Base-by-base conservation (phyloP, 2,329 filamentous ascomycete species). In the Aspergillus ochraceoroseus region DNA sequence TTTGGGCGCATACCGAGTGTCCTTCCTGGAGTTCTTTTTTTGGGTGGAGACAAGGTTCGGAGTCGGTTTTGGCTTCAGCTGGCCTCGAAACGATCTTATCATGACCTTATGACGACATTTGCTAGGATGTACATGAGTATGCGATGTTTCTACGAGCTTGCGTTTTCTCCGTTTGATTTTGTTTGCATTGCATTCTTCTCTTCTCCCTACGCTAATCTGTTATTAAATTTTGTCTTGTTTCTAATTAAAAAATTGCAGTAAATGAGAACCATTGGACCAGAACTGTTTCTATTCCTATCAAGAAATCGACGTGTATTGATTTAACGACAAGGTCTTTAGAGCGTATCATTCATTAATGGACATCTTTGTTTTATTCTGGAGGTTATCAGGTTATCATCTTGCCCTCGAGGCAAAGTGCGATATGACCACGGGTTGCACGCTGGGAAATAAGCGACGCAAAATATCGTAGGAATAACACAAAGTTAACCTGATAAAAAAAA, bases 101-200 rank as follows among this genome's bases (percentile, higher is more conserved):
- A 64, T 49, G 60, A 64, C 55, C 49, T 62, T 55, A 63, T 57
- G 58, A 65, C 51, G 54, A 62, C 35, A 52, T 49, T 45, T 58
- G 55, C 48, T 55, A 63, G 57, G 59, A 64, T 62, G 61, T 64
- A 63, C 58, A 64, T 59, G 62, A 63, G 49, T 42, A 59, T 58
- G 55, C 52, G 42, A 61, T 56, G 56, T 52, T 54, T 58, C 59
- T 50, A 62, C 53, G 55, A 61, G 53, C 56, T 40, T 54, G 39
- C 49, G 41, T 46, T 52, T 46, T 34, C 47, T 51, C 31, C 41
- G 46, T 29, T 44, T 52, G n/a, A n/a, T 44, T 13, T 48, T 35
- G 13, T 15, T 29, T 27, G 13, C 11, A 15, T 19, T 23, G 17
- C 29, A 23, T 48, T 45, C 31, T 43, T 45, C 51, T 48, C 41